Evolutionary conservation across 305 asterid genomes (phyloP).

Genomic region (Solanum hybrid): DNA sequence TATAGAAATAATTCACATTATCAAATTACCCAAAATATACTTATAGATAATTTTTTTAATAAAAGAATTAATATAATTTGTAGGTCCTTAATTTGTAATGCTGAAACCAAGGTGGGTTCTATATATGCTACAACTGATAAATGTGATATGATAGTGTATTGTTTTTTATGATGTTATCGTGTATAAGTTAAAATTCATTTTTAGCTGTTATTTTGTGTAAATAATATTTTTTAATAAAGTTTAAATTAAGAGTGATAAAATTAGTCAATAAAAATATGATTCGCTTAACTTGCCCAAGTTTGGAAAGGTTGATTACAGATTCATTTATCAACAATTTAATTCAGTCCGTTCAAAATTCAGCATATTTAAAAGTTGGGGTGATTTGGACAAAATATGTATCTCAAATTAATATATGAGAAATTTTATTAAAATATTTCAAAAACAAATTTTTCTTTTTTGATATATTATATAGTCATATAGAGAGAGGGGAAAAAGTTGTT

Average conservation of each 20-base stretch:
- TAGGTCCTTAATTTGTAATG: not conserved
- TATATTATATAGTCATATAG: not conserved
- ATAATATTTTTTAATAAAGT: too few species aligned
- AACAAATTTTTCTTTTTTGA: too few species aligned
- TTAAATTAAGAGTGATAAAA: not conserved
- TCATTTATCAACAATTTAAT: not conserved
- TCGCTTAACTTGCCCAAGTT: not conserved
- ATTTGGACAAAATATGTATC: not conserved
- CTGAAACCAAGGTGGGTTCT: not conserved
- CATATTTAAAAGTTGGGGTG: not conserved
- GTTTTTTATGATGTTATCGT: not conserved
- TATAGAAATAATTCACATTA: not conserved
- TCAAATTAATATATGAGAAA: not conserved
- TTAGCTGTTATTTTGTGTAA: not conserved
- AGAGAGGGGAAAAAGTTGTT: not conserved
- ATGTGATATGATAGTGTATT: not conserved
- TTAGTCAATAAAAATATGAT: not conserved
- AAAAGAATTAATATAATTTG: not conserved
- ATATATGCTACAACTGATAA: not conserved
- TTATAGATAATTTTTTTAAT: too few species aligned
- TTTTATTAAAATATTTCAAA: too few species aligned
- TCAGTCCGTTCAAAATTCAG: not conserved
- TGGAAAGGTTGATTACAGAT: fast-evolving
- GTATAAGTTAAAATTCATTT: not conserved
- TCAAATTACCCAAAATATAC: not conserved